Base-by-base conservation (phyloP, 441 rosid genomes). In the Erodium chrysanthum region DNA sequence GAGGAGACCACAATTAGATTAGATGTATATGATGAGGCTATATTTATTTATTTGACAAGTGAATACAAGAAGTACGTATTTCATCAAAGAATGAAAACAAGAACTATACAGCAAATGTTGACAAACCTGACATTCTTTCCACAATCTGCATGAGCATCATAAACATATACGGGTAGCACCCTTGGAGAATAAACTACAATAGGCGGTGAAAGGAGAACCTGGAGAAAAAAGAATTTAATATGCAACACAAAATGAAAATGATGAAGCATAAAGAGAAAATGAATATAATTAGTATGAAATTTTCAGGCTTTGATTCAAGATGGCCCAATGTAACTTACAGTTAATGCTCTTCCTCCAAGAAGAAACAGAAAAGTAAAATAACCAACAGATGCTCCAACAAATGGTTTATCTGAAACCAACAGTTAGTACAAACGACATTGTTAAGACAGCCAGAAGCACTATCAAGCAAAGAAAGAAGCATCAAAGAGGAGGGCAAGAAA, bases 201-300 rank as follows among this genome's bases (percentile, higher is more conserved):
- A 33, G 99, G 99, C 29, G 97, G 99, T 58, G 99, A 96, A 73
- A 96, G 95, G 75, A 96, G 97, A 77, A 96, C 99, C 99, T 96
- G 76, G 59, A 80, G 31, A 56, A 68, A 69, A 5, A 62, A 66
- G 42, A 65, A 17, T 21, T 40, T 52, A 62, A 37, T 14, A 66
- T 59, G 61, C 70, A 33, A 71, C 46, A 70, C 59, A 66, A 65
- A 70, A 62, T 29, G 52, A 73, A 56, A 35, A 70, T 22, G 23
- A 64, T 2, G 37, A 29, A 70, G 14, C 74, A 54, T 65, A 46
- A 73, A 10, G 29, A 52, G n/a, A 25, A 7, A 22, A 11, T 65
- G 69, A 68, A 71, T 54, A 25, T 65, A 29, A 70, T 40, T 60
- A 52, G 70, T 68, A 71, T 50, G 68, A 59, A 42, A 64, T 33